Conservation (phyloP, 225 moss, liverwort and hornwort genomes). For the Sphagnum contortum region DNA sequence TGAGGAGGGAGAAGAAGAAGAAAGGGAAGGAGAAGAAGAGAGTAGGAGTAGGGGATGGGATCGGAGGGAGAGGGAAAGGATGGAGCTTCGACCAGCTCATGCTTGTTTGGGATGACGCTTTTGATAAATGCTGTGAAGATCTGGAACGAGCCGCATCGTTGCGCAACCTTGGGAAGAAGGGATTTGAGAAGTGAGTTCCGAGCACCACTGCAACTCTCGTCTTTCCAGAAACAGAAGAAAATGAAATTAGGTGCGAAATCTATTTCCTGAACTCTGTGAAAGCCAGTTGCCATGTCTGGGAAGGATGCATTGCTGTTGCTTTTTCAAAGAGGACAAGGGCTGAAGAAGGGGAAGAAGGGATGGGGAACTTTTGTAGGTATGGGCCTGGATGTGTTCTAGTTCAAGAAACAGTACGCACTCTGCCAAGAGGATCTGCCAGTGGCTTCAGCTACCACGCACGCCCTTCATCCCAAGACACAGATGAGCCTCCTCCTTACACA, state of each 20-base stretch:
- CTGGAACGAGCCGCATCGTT: conserved; percentile 19
- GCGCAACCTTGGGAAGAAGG: conserved; percentile 31
- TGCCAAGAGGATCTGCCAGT: conserved; percentile 72
- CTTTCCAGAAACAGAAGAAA: too few species aligned
- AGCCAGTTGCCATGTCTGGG: too few species aligned
- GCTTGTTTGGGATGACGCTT: conserved; percentile 92
- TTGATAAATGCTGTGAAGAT: conserved; percentile 50
- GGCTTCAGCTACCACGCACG: conserved; percentile 83
- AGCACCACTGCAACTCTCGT: too few species aligned
- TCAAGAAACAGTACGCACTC: conserved; percentile 54
- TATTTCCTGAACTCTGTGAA: too few species aligned
- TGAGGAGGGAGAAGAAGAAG: conserved; percentile 65
- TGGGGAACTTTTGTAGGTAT: conserved; percentile 26
- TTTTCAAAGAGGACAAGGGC: too few species aligned
- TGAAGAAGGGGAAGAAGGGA: too few species aligned
- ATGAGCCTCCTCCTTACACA: conserved; percentile 68
- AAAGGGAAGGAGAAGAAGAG: conserved; percentile 57
- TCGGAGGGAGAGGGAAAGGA: conserved; percentile 13
- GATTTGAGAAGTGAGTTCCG: conserved; percentile 30
- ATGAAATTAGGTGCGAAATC: too few species aligned
- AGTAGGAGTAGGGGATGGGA: conserved; percentile 5
- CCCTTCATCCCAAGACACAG: conserved; percentile 20
- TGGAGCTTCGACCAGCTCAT: conserved; percentile 91
- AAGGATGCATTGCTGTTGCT: too few species aligned
- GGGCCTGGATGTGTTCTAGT: conserved; percentile 81